These are phyloP conservation scores for Dactylellina leptospora DNA, from an alignment of 2,329 filamentous ascomycete genomes.

Conservation along the genomic window DNA sequence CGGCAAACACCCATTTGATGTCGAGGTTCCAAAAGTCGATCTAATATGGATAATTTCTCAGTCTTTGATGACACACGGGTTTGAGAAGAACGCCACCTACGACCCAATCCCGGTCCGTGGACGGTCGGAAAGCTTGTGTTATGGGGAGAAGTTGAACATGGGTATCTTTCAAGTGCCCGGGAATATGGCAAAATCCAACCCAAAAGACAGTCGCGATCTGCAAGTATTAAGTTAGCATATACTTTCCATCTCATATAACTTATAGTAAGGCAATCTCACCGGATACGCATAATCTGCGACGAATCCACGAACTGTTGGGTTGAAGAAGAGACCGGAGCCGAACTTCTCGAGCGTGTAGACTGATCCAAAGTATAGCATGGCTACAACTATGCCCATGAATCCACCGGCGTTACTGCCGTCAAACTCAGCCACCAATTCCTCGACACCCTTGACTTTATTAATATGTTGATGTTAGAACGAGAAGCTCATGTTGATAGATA, in stretches of 20 bases:
- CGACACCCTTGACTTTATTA: constrained; percentile 61
- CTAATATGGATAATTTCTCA: constrained; percentile 62
- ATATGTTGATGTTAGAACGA: too few relatives aligned
- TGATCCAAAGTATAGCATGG: constrained; percentile 60
- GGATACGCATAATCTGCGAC: constrained; percentile 67
- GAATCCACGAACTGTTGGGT: constrained; percentile 62
- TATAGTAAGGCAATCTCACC: constrained; percentile 56
- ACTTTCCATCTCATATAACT: background rate
- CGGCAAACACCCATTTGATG: constrained; percentile 66
- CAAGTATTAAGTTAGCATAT: background rate
- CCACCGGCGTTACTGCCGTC: constrained; percentile 31
- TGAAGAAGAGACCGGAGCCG: constrained; percentile 63
- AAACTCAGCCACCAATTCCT: constrained; percentile 65
- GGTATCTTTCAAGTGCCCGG: constrained; percentile 70
- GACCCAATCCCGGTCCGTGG: constrained; percentile 68
- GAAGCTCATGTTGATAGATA: too few relatives aligned
- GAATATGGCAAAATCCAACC: constrained; percentile 67
- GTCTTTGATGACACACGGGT: background rate
- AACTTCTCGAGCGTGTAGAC: constrained; percentile 63
- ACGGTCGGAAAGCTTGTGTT: constrained; percentile 80
- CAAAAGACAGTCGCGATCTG: constrained; percentile 66
- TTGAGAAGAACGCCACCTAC: constrained; percentile 55
- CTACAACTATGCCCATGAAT: constrained; percentile 62
- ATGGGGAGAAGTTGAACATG: constrained; percentile 77
- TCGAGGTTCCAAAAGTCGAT: constrained; percentile 67